Conservation (phyloP, 2,329 filamentous ascomycete species). For the Chaetomium globosum region DNA sequence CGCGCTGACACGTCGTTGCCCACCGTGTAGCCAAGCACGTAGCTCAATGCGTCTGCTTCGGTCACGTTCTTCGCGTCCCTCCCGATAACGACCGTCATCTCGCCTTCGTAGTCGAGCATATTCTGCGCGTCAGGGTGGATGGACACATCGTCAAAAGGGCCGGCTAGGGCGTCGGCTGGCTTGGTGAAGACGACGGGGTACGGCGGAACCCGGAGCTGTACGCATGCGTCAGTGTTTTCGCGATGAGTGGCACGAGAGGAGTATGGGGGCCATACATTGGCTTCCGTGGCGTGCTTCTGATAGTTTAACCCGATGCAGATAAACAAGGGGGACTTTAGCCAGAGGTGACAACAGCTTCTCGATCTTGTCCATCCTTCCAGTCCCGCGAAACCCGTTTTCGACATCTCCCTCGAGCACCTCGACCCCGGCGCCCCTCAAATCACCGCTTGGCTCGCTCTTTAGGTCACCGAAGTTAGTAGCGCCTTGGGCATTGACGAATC, state of each 20-base stretch:
- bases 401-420: constrained; percentile 9
- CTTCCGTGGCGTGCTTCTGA: constrained; percentile 10
- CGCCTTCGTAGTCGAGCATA: constrained; percentile 14
- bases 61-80: constrained; percentile 55
- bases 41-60: constrained; percentile 58
- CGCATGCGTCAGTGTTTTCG: not conserved
- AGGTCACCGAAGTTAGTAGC: constrained; percentile 2
- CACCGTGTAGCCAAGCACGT: constrained; percentile 61
- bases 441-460: not conserved
- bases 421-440: constrained; percentile 10
- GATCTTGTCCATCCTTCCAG: constrained; percentile 9
- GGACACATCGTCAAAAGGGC: constrained; percentile 5
- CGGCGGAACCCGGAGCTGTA: constrained; percentile 7
- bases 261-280: not conserved
- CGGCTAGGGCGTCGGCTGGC: constrained; percentile 7
- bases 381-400: constrained; percentile 4
- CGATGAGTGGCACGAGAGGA: too few relatives aligned
- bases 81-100: constrained; percentile 52
- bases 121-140: constrained; percentile 11
- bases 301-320: constrained; percentile 14
- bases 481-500: constrained; percentile 9
- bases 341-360: constrained; percentile 4
- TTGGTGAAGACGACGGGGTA: constrained; percentile 16
- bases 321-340: constrained; percentile 1
- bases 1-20: constrained; percentile 61